Evolutionary conservation across 106 monocot species (phyloP).

Genomic region (Ottelia alismoides): DNA sequence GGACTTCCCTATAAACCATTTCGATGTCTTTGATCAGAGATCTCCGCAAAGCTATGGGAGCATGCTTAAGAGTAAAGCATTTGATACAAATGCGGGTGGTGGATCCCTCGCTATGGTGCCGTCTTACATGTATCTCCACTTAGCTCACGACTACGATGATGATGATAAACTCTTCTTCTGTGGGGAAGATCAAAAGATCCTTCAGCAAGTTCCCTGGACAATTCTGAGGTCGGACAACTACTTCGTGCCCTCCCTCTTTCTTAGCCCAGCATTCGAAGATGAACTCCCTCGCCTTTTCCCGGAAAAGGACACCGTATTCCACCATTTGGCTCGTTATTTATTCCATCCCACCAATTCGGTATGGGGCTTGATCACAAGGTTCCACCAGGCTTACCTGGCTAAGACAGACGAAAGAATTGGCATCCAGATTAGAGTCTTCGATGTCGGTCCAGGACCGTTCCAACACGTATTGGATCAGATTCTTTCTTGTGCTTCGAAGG

Average conservation of each 20-base stretch:
- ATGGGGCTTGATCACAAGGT: slow-evolving; percentile 19
- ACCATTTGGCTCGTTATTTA: slow-evolving; percentile 62
- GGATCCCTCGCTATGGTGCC: slow-evolving; percentile 11
- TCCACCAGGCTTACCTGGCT: slow-evolving; percentile 40
- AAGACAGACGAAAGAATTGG: slow-evolving; percentile 37
- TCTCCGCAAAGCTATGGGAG: slow-evolving; percentile 47
- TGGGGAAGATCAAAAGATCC: slow-evolving; percentile 42
- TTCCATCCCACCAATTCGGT: slow-evolving; percentile 20
- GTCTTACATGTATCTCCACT: slow-evolving; percentile 41
- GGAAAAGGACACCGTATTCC: slow-evolving; percentile 66
- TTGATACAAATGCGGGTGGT: slow-evolving; percentile 3
- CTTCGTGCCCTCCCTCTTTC: slow-evolving; percentile 62
- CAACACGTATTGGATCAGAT: slow-evolving; percentile 10
- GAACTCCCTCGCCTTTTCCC: slow-evolving; percentile 58
- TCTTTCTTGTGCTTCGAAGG: slow-evolving; percentile 4
- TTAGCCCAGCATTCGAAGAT: slow-evolving; percentile 39
- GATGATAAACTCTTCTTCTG: slow-evolving; percentile 68
- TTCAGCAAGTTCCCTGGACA: slow-evolving; percentile 58
- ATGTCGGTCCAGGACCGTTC: neutral
- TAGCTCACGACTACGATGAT: slow-evolving; percentile 40
- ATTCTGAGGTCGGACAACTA: slow-evolving; percentile 65
- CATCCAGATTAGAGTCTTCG: slow-evolving; percentile 21
- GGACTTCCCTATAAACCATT: slow-evolving; percentile 39
- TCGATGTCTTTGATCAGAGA: slow-evolving; percentile 8
- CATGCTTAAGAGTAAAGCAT: slow-evolving; percentile 27